phyloP scores from a whole-genome alignment of 169 alveolate genomes.

The Plasmodium malariae region DNA sequence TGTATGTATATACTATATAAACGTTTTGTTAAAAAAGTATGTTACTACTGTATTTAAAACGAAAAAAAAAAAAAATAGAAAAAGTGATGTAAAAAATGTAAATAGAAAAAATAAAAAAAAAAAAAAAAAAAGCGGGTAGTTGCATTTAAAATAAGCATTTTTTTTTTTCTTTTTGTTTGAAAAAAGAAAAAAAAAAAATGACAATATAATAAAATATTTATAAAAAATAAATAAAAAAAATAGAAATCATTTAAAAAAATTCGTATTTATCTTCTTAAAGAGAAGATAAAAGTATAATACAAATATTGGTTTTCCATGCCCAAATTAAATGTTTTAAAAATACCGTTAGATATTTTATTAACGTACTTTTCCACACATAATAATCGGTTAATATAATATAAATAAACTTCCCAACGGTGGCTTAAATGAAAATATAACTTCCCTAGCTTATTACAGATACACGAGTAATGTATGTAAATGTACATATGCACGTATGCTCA shows the following conservation, averaged over 20 bases:
- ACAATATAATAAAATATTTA: constrained; percentile 4
- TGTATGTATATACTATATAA: no score
- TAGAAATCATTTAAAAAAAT: constrained; percentile 32
- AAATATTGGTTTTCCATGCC: not conserved
- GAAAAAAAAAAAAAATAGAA: constrained; percentile 35
- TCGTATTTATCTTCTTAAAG: constrained; percentile 3
- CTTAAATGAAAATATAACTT: not conserved
- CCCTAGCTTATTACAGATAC: not conserved
- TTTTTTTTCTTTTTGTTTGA: not conserved
- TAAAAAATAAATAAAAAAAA: constrained; percentile 5
- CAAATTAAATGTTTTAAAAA: not conserved
- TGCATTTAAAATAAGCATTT: constrained; percentile 8
- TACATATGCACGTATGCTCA: not conserved
- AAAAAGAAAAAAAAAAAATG: constrained; percentile 30
- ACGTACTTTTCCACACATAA: no score
- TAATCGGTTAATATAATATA: no score
- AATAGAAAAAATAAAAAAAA: constrained; percentile 7
- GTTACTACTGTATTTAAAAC: constrained; percentile 13
- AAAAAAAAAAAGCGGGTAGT: constrained; percentile 11
- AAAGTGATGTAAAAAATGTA: not conserved
- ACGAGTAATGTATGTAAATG: not conserved
- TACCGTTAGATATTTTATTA: no score
- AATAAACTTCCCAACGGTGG: not conserved
- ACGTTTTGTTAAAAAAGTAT: no score
- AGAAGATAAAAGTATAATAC: constrained; percentile 17